phyloP scores from a whole-genome alignment of 441 rosid genomes.

The Daphne laureola region DNA sequence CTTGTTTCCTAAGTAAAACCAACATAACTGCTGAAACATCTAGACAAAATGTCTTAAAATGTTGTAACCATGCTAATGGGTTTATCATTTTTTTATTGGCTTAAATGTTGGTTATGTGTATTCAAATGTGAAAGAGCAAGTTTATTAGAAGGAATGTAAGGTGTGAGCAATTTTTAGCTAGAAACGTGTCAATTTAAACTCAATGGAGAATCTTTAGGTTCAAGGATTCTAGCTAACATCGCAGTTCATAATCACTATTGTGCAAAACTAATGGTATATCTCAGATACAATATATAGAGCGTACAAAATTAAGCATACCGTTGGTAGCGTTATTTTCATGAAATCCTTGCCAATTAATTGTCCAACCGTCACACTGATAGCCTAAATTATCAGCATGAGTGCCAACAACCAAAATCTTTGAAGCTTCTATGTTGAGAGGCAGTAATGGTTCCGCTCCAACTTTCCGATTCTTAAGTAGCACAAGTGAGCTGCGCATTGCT shows the following conservation, averaged over 20 bases:
- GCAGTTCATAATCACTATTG: background rate
- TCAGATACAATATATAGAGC: background rate
- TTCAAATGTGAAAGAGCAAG: too few relatives aligned
- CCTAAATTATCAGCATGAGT: constrained; percentile 71
- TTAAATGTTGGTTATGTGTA: too few relatives aligned
- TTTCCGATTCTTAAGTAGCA: constrained; percentile 56
- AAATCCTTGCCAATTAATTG: constrained; percentile 61
- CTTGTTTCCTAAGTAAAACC: too few relatives aligned
- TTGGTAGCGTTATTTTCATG: constrained; percentile 46
- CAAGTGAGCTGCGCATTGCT: constrained; percentile 62
- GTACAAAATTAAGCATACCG: constrained; percentile 26
- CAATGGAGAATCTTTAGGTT: background rate
- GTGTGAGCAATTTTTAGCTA: too few relatives aligned
- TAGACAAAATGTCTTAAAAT: too few relatives aligned
- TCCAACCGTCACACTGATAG: constrained; percentile 75
- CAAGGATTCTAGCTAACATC: too few relatives aligned
- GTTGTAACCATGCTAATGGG: too few relatives aligned
- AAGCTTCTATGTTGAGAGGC: constrained; percentile 49
- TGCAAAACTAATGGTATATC: constrained; percentile 1
- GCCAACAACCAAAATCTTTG: constrained; percentile 53
- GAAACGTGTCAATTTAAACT: too few relatives aligned
- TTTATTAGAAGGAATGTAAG: too few relatives aligned
- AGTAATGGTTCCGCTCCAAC: constrained; percentile 38
- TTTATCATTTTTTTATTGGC: too few relatives aligned
- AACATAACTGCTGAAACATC: too few relatives aligned